Evolutionary conservation across 305 asterid genomes (phyloP), one percentile per base, ranked within the genome.

Genomic region (Withania somnifera): DNA sequence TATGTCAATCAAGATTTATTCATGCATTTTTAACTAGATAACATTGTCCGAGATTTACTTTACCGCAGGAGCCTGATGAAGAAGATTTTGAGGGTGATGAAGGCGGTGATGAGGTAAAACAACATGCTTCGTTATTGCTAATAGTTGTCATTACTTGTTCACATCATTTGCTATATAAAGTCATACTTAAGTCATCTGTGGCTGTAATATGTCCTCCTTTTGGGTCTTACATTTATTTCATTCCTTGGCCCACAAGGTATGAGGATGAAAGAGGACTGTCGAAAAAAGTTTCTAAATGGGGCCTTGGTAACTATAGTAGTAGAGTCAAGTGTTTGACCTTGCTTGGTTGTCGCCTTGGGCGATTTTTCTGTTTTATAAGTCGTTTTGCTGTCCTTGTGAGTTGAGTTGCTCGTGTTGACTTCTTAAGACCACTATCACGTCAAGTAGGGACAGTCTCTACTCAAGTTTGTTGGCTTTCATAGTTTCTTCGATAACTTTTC

Each of bases 21-120:
- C 78, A 7, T 45, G 78, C 78, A 24, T 10, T 22, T 71, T 45
- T 22, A 71, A 71, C 78, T 45, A 1, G 38, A 42, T 71, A 71
- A 42, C 78, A 71, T 45, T 22, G 24, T 45, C 56, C 20, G 24
- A 73, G 13, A 24, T 36, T 84, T 77, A 50, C 77, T 80, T 68
- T 79, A 11, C 52, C 81, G 77, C 82, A 95, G 98, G 98, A 91
- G 67, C 92, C 91, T 86, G 97, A 92, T 83, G 98, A 95, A 79
- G 98, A 90, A 85, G 98, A 90, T 17, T 85, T 87, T 84, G 97
- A 47, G 28, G 60, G 42, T 15, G 78, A 19, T 67, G 75, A 88
- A 9, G 96, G 90, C 30, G 92, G 81, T 26, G 98, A 95, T 20
- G 98, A 95, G 92, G 98, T 92, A 85, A 20, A 79, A 42, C 66